Evolutionary conservation across 2,329 filamentous ascomycete species (phyloP).

Genomic region (Thielaviopsis populi): DNA sequence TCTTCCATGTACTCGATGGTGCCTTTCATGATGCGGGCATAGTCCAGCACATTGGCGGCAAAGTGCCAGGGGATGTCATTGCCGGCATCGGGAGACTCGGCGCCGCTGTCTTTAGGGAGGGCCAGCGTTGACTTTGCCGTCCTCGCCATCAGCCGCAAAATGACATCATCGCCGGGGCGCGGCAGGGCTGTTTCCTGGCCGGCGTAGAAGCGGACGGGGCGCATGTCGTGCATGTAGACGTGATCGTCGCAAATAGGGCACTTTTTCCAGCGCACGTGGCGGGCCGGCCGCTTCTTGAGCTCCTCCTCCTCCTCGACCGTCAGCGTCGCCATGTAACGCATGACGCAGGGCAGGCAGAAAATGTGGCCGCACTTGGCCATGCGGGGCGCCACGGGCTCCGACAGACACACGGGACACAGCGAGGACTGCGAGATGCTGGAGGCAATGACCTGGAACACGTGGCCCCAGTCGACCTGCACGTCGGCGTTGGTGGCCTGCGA

Average conservation of each 20-base stretch:
- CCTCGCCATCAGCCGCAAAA: constrained; percentile 72
- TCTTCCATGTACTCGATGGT: constrained; percentile 72
- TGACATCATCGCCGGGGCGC: constrained; percentile 73
- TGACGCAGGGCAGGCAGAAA: constrained; percentile 83
- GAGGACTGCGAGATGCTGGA: constrained; percentile 78
- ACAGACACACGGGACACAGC: constrained; percentile 89
- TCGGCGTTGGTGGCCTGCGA: constrained; percentile 76
- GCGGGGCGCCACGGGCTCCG: constrained; percentile 76
- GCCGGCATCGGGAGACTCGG: constrained; percentile 50
- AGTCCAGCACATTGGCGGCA: constrained; percentile 85
- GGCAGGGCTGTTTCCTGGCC: constrained; percentile 75
- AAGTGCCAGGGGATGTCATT: constrained; percentile 90
- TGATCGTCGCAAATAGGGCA: constrained; percentile 92
- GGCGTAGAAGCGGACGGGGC: constrained; percentile 78
- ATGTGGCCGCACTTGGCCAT: constrained; percentile 98
- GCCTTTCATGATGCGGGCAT: constrained; percentile 89
- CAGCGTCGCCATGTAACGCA: constrained; percentile 71
- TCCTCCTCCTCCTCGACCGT: constrained; percentile 58
- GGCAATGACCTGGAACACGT: constrained; percentile 80
- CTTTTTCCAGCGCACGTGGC: constrained; percentile 73
- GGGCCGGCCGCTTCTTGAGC: constrained; percentile 38
- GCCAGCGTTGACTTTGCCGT: constrained; percentile 70
- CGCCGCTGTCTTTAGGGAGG: constrained; percentile 60
- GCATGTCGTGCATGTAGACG: constrained; percentile 79
- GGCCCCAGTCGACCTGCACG: constrained; percentile 76